Percentiles rank a stretch among this genome's conserved stretches.
Conservation (phyloP, 2,329 filamentous ascomycete species). For the Calonectria pauciramosa region DNA sequence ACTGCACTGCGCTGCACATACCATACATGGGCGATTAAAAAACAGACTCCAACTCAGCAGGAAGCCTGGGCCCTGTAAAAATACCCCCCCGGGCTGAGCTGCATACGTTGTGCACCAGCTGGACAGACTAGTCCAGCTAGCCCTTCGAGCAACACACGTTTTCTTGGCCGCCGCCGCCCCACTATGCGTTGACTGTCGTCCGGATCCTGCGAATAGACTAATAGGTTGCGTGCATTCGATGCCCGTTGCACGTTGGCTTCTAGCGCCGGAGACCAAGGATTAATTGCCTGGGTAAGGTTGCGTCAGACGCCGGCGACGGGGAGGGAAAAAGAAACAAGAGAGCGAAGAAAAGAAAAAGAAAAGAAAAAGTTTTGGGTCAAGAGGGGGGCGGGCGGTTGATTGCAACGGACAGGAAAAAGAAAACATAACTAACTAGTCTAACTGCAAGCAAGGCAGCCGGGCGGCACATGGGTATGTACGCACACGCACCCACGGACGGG, state of each 20-base stretch:
- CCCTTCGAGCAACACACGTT: slow-evolving; percentile 2
- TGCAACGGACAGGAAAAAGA: slow-evolving; percentile 16
- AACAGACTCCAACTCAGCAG: slow-evolving; percentile 13
- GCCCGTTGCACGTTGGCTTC: neutral
- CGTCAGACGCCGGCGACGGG: slow-evolving; percentile 27
- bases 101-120: neutral
- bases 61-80: slow-evolving; percentile 16
- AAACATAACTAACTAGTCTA: slow-evolving; percentile 13
- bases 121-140: slow-evolving; percentile 10
- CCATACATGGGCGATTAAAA: slow-evolving; percentile 5
- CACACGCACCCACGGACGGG: neutral
- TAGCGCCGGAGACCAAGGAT: neutral
- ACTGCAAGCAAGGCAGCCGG: slow-evolving; percentile 10
- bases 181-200: slow-evolving; percentile 4
- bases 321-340: slow-evolving; percentile 21
- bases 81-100: neutral
- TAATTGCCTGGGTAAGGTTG: slow-evolving; percentile 17
- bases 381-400: slow-evolving; percentile 3
- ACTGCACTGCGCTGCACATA: neutral
- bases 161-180: neutral
- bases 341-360: slow-evolving; percentile 18
- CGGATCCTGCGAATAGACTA: slow-evolving; percentile 4
- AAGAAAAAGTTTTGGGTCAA: neutral
- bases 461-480: neutral
- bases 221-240: slow-evolving; percentile 3